A percentile compares a stretch with the other conserved stretches of the same genome.
phyloP scores from a whole-genome alignment of 306 rosid genomes.

The Boehmeria nivea region DNA sequence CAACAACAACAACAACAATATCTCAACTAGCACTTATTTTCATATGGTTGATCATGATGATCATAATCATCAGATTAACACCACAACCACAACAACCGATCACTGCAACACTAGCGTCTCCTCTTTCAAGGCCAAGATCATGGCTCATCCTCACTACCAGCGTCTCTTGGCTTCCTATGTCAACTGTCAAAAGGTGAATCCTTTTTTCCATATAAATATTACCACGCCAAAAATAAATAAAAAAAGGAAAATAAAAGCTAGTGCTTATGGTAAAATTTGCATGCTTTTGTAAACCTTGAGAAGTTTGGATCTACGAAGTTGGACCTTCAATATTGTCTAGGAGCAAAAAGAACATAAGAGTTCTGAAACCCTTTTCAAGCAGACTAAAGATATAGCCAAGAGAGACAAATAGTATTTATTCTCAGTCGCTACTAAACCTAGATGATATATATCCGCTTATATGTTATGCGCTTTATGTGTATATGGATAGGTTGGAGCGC shows the following conservation, averaged over 20 bases:
- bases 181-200: conserved; percentile 84
- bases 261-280: no score
- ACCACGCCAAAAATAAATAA: no score
- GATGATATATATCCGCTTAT: no score
- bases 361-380: no score
- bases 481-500: conserved; percentile 83
- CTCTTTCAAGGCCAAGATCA: conserved; percentile 71
- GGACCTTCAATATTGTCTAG: no score
- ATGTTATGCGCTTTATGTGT: neutral
- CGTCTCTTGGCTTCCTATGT: conserved; percentile 81
- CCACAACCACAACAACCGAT: conserved; percentile 21
- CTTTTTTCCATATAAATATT: neutral
- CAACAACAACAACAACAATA: conserved; percentile 10
- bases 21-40: conserved; percentile 33
- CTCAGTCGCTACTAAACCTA: neutral
- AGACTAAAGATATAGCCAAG: no score
- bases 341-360: no score
- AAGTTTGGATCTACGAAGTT: conserved; percentile 48
- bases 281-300: conserved; percentile 4
- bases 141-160: conserved; percentile 97
- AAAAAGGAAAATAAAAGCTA: no score
- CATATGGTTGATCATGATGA: conserved; percentile 37
- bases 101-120: conserved; percentile 27
- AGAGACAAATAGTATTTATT: no score
- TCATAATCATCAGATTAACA: conserved; percentile 4